Evolutionary conservation across 768 basidiomycete genomes (phyloP).

Genomic region (Mycena sanguinolenta): DNA sequence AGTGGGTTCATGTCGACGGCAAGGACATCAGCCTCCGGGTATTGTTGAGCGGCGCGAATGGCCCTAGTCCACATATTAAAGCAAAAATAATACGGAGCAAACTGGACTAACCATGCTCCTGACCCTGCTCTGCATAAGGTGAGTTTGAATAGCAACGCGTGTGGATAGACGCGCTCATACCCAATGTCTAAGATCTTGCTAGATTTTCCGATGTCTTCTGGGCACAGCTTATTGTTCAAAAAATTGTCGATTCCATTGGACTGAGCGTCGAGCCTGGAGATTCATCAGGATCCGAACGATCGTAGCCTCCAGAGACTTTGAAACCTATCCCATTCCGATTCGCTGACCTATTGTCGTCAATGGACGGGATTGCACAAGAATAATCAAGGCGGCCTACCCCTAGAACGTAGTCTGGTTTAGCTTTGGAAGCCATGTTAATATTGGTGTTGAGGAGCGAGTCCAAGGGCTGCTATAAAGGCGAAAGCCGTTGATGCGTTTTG

Average conservation of each 20-base stretch:
- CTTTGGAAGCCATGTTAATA: not conserved
- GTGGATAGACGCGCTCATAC: slow-evolving; percentile 18
- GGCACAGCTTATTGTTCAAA: slow-evolving; percentile 32
- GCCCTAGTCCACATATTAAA: slow-evolving; percentile 32
- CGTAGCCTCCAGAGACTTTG: no score
- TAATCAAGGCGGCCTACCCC: not conserved
- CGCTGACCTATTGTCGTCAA: not conserved
- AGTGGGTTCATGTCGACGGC: slow-evolving; percentile 36
- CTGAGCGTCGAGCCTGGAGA: slow-evolving; percentile 38
- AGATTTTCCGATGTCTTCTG: slow-evolving; percentile 36
- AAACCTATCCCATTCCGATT: slow-evolving; percentile 14
- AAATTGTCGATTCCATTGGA: slow-evolving; percentile 39
- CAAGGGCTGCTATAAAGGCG: no score
- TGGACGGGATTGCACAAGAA: not conserved
- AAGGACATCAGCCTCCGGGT: slow-evolving; percentile 1
- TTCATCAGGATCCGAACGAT: not conserved
- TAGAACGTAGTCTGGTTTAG: not conserved
- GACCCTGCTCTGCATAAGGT: slow-evolving; percentile 20
- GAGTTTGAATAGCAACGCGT: not conserved
- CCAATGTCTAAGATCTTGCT: slow-evolving; percentile 41
- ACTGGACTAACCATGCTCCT: slow-evolving; percentile 14
- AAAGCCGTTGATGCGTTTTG: no score
- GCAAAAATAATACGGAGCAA: not conserved
- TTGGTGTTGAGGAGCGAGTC: no score
- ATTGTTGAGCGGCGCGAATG: slow-evolving; percentile 39